These are phyloP conservation scores for Hemisphaericaspora xylanilytica DNA, from an alignment of 1,139 yeast genomes.

Conservation along the genomic window DNA sequence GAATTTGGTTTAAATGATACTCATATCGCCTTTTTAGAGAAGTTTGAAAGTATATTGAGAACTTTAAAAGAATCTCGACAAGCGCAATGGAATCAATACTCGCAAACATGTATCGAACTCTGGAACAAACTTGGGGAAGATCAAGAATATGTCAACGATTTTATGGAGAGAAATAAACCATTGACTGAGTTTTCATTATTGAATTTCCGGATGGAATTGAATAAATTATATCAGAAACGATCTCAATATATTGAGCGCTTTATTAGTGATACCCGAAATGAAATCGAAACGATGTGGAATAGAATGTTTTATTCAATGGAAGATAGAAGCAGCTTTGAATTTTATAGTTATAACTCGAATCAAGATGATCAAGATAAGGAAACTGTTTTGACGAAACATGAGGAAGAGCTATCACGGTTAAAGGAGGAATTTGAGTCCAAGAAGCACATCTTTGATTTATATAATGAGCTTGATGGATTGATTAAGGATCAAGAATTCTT, in stretches of 20 bases:
- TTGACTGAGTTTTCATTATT: slow-evolving; percentile 37
- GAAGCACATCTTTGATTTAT: slow-evolving; percentile 53
- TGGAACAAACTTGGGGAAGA: slow-evolving; percentile 53
- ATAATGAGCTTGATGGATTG: slow-evolving; percentile 54
- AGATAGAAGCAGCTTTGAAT: slow-evolving; percentile 39
- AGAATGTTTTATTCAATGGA: slow-evolving; percentile 54
- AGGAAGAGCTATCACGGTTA: slow-evolving; percentile 54
- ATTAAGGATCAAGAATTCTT: slow-evolving; percentile 61
- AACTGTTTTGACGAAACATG: slow-evolving; percentile 56
- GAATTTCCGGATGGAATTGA: slow-evolving; percentile 53
- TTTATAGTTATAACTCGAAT: slow-evolving; percentile 34
- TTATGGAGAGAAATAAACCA: slow-evolving; percentile 34
- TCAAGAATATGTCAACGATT: slow-evolving; percentile 33
- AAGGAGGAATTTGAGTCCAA: slow-evolving; percentile 50
- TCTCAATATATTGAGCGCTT: slow-evolving; percentile 65
- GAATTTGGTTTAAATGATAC: slow-evolving; percentile 41
- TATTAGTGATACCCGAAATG: slow-evolving; percentile 57
- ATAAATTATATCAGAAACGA: slow-evolving; percentile 58
- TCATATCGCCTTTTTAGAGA: slow-evolving; percentile 32
- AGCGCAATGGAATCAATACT: slow-evolving; percentile 31
- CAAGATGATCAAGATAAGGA: slow-evolving; percentile 50
- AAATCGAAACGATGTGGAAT: slow-evolving; percentile 63
- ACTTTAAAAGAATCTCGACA: slow-evolving; percentile 32
- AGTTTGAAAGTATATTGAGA: slow-evolving; percentile 27
- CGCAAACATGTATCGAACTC: slow-evolving; percentile 38